A percentile compares a stretch with the other conserved stretches of the same genome.
phyloP scores from a whole-genome alignment of 371 early-diverging fungal species.

The Mucor irregularis region DNA sequence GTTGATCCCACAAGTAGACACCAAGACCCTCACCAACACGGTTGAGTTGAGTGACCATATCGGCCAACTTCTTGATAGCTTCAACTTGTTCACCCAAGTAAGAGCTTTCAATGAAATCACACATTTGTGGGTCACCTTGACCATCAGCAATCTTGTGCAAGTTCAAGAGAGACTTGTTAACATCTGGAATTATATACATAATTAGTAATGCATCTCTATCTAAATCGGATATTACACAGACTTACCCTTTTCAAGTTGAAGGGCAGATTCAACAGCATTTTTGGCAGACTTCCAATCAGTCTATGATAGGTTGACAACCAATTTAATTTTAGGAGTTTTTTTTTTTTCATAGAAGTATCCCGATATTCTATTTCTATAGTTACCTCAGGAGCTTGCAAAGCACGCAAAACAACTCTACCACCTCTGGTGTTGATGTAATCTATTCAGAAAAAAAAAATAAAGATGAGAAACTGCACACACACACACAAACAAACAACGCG shows the following conservation, averaged over 20 bases:
- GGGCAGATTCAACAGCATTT: slow-evolving; percentile 65
- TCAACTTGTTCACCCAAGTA: slow-evolving; percentile 70
- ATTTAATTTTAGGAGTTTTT: background rate
- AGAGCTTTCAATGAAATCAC: slow-evolving; percentile 64
- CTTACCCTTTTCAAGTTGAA: slow-evolving; percentile 68
- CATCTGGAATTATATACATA: slow-evolving; percentile 43
- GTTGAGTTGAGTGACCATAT: slow-evolving; percentile 68
- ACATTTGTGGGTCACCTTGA: slow-evolving; percentile 68
- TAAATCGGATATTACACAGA: background rate
- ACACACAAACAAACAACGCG: background rate
- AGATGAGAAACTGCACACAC: background rate
- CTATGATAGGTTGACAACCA: slow-evolving; percentile 18
- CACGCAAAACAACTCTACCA: slow-evolving; percentile 49
- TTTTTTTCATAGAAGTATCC: background rate
- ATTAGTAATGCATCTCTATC: too few relatives aligned
- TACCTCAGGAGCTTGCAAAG: slow-evolving; percentile 57
- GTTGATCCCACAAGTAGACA: slow-evolving; percentile 70
- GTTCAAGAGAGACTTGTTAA: slow-evolving; percentile 68
- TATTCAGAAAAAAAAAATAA: slow-evolving; percentile 5
- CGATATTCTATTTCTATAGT: background rate
- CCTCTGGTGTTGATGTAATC: slow-evolving; percentile 62
- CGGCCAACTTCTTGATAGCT: slow-evolving; percentile 65
- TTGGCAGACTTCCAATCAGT: slow-evolving; percentile 67
- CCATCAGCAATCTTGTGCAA: slow-evolving; percentile 65
- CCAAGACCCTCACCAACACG: slow-evolving; percentile 57